These are phyloP conservation scores for Bauhinia variegata DNA, from an alignment of 306 rosid genomes.

Conservation along the genomic window DNA sequence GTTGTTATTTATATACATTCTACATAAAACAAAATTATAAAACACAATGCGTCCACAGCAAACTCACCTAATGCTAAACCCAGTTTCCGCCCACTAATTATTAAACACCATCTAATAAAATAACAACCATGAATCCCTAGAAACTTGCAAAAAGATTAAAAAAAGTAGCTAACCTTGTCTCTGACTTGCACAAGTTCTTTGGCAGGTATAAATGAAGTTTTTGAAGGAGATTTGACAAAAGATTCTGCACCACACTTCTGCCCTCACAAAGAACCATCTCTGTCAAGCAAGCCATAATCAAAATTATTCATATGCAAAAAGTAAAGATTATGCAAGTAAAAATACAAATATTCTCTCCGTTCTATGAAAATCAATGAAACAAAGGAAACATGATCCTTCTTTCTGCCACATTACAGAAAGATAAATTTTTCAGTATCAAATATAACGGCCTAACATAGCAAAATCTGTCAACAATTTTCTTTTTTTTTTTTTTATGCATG, in stretches of 20 bases:
- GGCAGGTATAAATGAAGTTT: slow-evolving; percentile 66
- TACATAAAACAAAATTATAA: background rate
- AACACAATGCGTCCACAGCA: slow-evolving; percentile 21
- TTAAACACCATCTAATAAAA: slow-evolving; percentile 22
- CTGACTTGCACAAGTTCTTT: slow-evolving; percentile 85
- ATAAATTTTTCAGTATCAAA: slow-evolving; percentile 16
- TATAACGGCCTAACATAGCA: slow-evolving; percentile 52
- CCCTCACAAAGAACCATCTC: slow-evolving; percentile 68
- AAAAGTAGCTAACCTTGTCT: slow-evolving; percentile 72
- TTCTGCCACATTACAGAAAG: slow-evolving; percentile 18
- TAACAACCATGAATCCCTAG: slow-evolving; percentile 6
- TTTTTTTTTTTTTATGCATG: slow-evolving; percentile 78
- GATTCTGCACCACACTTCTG: slow-evolving; percentile 67
- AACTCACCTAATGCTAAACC: slow-evolving; percentile 20
- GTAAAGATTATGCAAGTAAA: slow-evolving; percentile 17
- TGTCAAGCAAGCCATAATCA: slow-evolving; percentile 87
- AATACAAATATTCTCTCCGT: slow-evolving; percentile 1
- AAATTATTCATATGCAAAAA: slow-evolving; percentile 71
- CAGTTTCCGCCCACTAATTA: slow-evolving; percentile 6
- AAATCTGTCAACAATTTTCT: slow-evolving; percentile 79
- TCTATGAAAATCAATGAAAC: slow-evolving; percentile 19
- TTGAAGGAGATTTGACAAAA: slow-evolving; percentile 68
- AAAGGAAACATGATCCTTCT: slow-evolving; percentile 4
- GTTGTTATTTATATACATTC: too few species aligned
- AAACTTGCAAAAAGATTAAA: slow-evolving; percentile 32